A percentile compares a stretch with the other conserved stretches of the same genome.
Conservation (phyloP, 768 basidiomycete species). For the Galerina sulciceps region DNA sequence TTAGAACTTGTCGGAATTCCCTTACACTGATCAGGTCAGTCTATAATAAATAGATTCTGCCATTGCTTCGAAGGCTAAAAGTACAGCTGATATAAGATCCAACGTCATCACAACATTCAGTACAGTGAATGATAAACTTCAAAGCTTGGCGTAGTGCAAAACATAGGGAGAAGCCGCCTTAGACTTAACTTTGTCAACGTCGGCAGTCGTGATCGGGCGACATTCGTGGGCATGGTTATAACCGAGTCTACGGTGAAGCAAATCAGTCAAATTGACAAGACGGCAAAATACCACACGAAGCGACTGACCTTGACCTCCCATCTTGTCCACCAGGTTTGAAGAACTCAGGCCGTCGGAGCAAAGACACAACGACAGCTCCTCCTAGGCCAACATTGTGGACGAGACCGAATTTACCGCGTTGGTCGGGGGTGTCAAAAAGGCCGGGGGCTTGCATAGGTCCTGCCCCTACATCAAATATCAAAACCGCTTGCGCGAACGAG, state of each 20-base stretch:
- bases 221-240: slow-evolving; percentile 82
- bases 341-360: slow-evolving; percentile 80
- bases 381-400: slow-evolving; percentile 87
- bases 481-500: neutral
- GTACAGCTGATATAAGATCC: neutral
- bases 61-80: neutral
- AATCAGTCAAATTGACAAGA: neutral
- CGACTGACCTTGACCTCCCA: slow-evolving; percentile 62
- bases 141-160: slow-evolving; percentile 52
- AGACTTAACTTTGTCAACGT: slow-evolving; percentile 80
- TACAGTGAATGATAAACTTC: slow-evolving; percentile 9
- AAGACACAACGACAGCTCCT: slow-evolving; percentile 76
- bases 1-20: neutral
- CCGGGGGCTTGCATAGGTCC: slow-evolving; percentile 84
- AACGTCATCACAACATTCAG: neutral
- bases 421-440: slow-evolving; percentile 63
- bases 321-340: slow-evolving; percentile 68
- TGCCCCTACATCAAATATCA: slow-evolving; percentile 54
- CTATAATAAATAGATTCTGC: neutral
- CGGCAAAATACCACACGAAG: neutral
- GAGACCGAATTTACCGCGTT: slow-evolving; percentile 77
- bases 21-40: neutral
- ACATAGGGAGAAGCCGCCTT: slow-evolving; percentile 58
- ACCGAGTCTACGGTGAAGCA: slow-evolving; percentile 54
- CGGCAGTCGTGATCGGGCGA: slow-evolving; percentile 59